phyloP scores from a whole-genome alignment of 257 asterid species.

The Nemophila menziesii region DNA sequence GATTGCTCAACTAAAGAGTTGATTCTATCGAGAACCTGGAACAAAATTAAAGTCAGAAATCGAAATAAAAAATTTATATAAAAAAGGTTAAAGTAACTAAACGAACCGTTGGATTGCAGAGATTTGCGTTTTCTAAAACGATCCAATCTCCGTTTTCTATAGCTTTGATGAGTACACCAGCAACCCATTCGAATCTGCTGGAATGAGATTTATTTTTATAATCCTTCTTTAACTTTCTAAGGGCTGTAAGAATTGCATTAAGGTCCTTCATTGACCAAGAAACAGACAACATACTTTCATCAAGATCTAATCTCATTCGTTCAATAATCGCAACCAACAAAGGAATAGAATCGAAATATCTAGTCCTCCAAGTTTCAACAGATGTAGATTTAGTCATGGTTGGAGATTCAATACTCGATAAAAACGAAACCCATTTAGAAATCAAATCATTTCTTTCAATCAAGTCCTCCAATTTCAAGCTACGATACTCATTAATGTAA shows the following conservation, averaged over 20 bases:
- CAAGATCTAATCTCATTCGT: slow-evolving; percentile 31
- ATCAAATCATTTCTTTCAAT: slow-evolving; percentile 33
- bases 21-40: slow-evolving; percentile 94
- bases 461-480: slow-evolving; percentile 38
- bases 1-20: slow-evolving; percentile 97
- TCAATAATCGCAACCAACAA: slow-evolving; percentile 52
- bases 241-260: slow-evolving; percentile 29
- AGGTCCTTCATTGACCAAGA: slow-evolving; percentile 66
- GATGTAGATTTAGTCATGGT: slow-evolving; percentile 22
- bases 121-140: slow-evolving; percentile 90
- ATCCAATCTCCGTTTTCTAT: slow-evolving; percentile 98
- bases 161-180: slow-evolving; percentile 82
- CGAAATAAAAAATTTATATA: too few relatives aligned
- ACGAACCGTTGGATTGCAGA: slow-evolving; percentile 97
- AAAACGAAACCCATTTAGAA: slow-evolving; percentile 58
- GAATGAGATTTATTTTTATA: slow-evolving; percentile 29
- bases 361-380: slow-evolving; percentile 32
- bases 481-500: slow-evolving; percentile 58
- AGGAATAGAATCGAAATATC: slow-evolving; percentile 31
- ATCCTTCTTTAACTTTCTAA: slow-evolving; percentile 43
- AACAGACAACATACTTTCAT: slow-evolving; percentile 22
- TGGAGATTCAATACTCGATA: slow-evolving; percentile 30
- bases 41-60: not conserved
- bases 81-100: too few relatives aligned
- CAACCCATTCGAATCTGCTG: slow-evolving; percentile 89